phyloP scores from a whole-genome alignment of 2,329 filamentous ascomycete species.

The Ophiostoma novo-ulmi region DNA sequence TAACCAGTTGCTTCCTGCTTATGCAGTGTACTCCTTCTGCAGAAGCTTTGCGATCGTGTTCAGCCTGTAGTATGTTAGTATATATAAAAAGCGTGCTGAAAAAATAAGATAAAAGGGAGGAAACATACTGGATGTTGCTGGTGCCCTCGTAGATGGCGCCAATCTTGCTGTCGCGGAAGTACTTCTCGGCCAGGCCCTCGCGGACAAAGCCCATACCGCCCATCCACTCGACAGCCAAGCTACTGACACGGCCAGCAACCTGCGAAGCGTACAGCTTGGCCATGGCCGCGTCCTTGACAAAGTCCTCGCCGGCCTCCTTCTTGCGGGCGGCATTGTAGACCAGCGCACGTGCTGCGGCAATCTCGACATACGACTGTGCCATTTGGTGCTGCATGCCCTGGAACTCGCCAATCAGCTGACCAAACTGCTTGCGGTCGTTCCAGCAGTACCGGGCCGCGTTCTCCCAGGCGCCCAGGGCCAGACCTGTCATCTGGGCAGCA shows the following conservation, averaged over 20 bases:
- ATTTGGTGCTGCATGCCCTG: constrained; percentile 99
- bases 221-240: constrained; percentile 96
- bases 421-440: constrained; percentile 98
- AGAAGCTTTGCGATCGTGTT: constrained; percentile 60
- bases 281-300: constrained; percentile 95
- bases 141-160: constrained; percentile 95
- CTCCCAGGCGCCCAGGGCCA: constrained; percentile 90
- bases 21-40: constrained; percentile 55
- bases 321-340: constrained; percentile 95
- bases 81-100: neutral
- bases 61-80: constrained; percentile 40
- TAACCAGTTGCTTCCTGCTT: neutral
- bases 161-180: constrained; percentile 96
- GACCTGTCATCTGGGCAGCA: constrained; percentile 95
- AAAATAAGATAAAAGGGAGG: neutral
- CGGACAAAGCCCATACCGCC: constrained; percentile 98
- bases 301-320: constrained; percentile 96
- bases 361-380: constrained; percentile 91
- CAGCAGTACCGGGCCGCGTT: constrained; percentile 92
- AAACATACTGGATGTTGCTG: constrained; percentile 63
- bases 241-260: constrained; percentile 79
- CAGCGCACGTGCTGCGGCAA: constrained; percentile 80
- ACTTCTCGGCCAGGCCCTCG: constrained; percentile 96
- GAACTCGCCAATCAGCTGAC: constrained; percentile 88
- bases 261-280: constrained; percentile 93